phyloP scores from a whole-genome alignment of 2,329 filamentous ascomycete genomes.

The Ceratocystis destructans region DNA sequence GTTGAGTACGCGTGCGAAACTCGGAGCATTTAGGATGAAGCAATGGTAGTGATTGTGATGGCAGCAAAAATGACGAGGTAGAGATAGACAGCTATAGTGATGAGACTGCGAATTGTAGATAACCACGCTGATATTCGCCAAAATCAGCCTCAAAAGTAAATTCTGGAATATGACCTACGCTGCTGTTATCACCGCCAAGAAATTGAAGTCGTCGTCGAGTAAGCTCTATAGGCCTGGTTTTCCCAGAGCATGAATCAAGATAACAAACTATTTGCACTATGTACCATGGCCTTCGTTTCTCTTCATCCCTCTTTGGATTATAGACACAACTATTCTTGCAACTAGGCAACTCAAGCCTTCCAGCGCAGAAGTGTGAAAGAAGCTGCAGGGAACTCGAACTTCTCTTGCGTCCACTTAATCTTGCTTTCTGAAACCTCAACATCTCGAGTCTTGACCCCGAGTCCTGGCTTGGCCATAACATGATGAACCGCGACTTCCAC shows the following conservation, averaged over 20 bases:
- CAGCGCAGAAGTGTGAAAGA: constrained; percentile 51
- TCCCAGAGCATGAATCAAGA: too few species aligned
- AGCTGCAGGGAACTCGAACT: constrained; percentile 50
- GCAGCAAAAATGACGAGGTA: neutral
- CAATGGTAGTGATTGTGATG: neutral
- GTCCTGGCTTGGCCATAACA: constrained; percentile 42
- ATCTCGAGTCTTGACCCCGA: constrained; percentile 44
- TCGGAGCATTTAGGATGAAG: neutral
- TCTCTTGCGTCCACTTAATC: constrained; percentile 44
- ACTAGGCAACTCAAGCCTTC: constrained; percentile 28
- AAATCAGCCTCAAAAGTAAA: too few species aligned
- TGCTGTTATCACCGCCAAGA: too few species aligned
- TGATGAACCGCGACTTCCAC: constrained; percentile 46
- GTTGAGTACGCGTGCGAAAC: neutral
- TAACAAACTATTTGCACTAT: too few species aligned
- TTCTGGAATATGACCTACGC: too few species aligned
- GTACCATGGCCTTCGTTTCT: too few species aligned
- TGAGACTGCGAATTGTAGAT: neutral
- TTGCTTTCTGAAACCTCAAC: constrained; percentile 32
- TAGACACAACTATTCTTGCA: neutral
- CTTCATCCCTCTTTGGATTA: neutral
- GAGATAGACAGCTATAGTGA: neutral
- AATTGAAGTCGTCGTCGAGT: too few species aligned
- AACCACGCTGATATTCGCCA: neutral
- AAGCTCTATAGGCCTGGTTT: too few species aligned